Conservation (phyloP, 352 stramenopile genomes). For the Phytophthora fragariaefolia region DNA sequence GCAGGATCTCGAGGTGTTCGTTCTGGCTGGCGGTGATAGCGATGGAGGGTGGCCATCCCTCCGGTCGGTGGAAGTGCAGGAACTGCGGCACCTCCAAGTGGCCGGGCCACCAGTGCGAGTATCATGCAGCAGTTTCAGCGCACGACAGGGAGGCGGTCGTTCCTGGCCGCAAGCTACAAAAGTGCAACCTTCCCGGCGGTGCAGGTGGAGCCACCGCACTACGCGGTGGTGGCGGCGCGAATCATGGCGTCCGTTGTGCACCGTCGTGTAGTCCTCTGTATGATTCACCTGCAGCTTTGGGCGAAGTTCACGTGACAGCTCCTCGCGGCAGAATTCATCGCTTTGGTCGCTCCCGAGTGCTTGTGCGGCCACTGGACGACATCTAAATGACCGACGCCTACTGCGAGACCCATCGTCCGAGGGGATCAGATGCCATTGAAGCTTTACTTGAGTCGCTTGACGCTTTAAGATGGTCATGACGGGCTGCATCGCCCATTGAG, state of each 20-base stretch:
- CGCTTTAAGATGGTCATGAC: conserved; percentile 10
- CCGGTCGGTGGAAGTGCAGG: conserved; percentile 24
- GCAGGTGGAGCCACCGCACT: conserved; percentile 27
- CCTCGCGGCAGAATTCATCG: conserved; percentile 15
- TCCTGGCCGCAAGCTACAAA: conserved; percentile 11
- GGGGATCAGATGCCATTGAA: conserved; percentile 1
- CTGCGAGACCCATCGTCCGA: conserved; percentile 11
- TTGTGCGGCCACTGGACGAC: conserved; percentile 19
- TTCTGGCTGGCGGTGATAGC: conserved; percentile 11
- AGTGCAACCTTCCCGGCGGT: conserved; percentile 20
- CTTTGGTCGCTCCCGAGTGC: conserved; percentile 11
- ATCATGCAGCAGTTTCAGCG: conserved; percentile 22
- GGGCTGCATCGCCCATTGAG: conserved; percentile 18
- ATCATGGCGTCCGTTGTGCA: too few species aligned
- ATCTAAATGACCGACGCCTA: conserved; percentile 8
- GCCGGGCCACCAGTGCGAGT: conserved; percentile 30
- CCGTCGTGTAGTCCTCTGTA: background rate
- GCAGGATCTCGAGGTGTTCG: conserved; percentile 28
- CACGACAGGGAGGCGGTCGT: background rate
- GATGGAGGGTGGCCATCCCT: conserved; percentile 13
- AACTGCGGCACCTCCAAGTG: conserved; percentile 40
- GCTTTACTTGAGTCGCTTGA: conserved; percentile 24
- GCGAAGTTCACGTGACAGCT: conserved; percentile 6
- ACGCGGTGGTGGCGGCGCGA: conserved; percentile 21
- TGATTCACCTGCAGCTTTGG: conserved; percentile 3